Percentiles rank a stretch among this genome's conserved stretches.
These are phyloP conservation scores for Sphagnurus paluster DNA, from an alignment of 1,284 basidiomycete genomes.

Conservation along the genomic window DNA sequence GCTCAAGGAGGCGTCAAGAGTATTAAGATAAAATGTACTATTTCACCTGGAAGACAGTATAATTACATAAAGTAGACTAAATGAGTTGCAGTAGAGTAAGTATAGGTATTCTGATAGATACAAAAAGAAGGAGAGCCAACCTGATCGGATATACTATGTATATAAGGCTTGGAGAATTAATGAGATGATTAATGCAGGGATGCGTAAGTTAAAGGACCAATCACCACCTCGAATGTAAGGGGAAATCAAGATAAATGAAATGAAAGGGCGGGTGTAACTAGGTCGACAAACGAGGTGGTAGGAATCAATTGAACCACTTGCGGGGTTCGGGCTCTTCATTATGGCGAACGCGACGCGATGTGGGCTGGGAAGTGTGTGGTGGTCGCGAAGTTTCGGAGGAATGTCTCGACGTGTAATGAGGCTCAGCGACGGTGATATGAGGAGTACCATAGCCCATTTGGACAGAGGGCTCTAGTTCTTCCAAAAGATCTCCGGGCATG, in stretches of 20 bases:
- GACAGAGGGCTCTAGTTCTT: slow-evolving; percentile 35
- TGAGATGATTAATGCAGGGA: slow-evolving; percentile 36
- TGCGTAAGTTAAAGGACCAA: slow-evolving; percentile 35
- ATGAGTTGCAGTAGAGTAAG: slow-evolving; percentile 12
- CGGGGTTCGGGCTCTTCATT: slow-evolving; percentile 42
- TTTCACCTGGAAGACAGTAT: slow-evolving; percentile 11
- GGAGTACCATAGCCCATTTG: slow-evolving; percentile 37
- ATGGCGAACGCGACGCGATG: slow-evolving; percentile 36
- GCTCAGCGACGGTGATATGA: slow-evolving; percentile 35
- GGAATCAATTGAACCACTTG: slow-evolving; percentile 52
- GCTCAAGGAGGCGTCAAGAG: background rate
- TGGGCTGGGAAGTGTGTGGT: slow-evolving; percentile 33
- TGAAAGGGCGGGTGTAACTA: slow-evolving; percentile 38
- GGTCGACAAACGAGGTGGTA: slow-evolving; percentile 21
- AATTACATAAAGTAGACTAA: slow-evolving; percentile 22
- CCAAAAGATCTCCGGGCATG: slow-evolving; percentile 41
- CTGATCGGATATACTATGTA: slow-evolving; percentile 30
- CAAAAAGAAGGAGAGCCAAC: slow-evolving; percentile 15
- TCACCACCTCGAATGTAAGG: slow-evolving; percentile 34
- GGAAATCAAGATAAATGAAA: slow-evolving; percentile 34
- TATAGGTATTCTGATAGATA: slow-evolving; percentile 19
- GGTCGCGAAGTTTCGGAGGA: slow-evolving; percentile 38
- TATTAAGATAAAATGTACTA: slow-evolving; percentile 4
- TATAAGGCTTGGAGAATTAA: slow-evolving; percentile 31
- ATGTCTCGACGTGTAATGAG: slow-evolving; percentile 40